phyloP scores from a whole-genome alignment of 1,284 basidiomycete species.

The Lignosus rhinocerotis region DNA sequence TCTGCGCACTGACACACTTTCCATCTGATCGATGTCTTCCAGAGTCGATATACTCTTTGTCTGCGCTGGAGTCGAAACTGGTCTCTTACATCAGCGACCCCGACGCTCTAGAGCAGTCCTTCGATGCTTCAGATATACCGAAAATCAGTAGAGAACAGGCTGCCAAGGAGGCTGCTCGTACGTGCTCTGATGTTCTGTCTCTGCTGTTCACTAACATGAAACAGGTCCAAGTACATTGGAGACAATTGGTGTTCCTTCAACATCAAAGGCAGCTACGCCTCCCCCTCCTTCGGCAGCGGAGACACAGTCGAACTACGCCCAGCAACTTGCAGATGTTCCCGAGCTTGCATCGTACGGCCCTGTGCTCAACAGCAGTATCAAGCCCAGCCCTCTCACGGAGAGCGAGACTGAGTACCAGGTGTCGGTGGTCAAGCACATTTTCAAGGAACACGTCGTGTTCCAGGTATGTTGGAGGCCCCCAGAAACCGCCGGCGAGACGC shows the following conservation, averaged over 20 bases:
- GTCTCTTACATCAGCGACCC: slow-evolving; percentile 89
- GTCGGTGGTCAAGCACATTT: slow-evolving; percentile 95
- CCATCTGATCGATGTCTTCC: slow-evolving; percentile 8
- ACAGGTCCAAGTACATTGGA: slow-evolving; percentile 83
- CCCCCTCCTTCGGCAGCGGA: slow-evolving; percentile 77
- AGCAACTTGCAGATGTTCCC: slow-evolving; percentile 85
- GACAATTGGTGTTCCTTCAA: slow-evolving; percentile 71
- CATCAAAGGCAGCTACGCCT: slow-evolving; percentile 59
- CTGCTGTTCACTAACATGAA: slow-evolving; percentile 5
- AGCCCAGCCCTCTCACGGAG: slow-evolving; percentile 88
- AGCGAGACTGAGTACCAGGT: slow-evolving; percentile 99
- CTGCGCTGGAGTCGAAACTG: slow-evolving; percentile 83
- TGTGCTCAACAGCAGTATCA: slow-evolving; percentile 85
- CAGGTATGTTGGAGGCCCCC: slow-evolving; percentile 55
- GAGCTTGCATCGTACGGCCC: slow-evolving; percentile 87
- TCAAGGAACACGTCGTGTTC: slow-evolving; percentile 95
- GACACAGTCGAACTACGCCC: slow-evolving; percentile 82
- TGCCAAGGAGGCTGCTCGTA: slow-evolving; percentile 82
- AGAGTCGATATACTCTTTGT: slow-evolving; percentile 92
- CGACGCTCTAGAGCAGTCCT: slow-evolving; percentile 63
- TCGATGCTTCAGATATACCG: slow-evolving; percentile 82
- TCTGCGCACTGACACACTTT: neutral
- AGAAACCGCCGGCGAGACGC: neutral
- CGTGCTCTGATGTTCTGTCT: slow-evolving; percentile 32
- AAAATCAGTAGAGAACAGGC: slow-evolving; percentile 91